Percentiles rank a stretch among this genome's conserved stretches.
Evolutionary conservation across 73 alveolate species (phyloP).

Genomic region (Tetrahymena borealis): DNA sequence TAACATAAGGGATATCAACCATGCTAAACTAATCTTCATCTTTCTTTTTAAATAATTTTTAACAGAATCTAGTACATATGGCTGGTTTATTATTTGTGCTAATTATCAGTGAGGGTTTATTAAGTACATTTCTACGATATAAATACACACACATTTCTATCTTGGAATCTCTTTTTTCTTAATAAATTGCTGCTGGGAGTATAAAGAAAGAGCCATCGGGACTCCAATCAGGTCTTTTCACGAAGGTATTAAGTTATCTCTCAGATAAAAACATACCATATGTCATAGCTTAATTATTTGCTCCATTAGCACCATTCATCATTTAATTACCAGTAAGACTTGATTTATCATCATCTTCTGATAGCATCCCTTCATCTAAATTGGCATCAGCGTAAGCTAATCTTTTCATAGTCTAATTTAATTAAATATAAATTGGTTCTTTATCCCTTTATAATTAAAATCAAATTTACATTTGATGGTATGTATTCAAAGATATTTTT

Average conservation of each 20-base stretch:
- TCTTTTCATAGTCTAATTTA: conserved; percentile 27
- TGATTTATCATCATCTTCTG: neutral
- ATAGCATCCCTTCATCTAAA: conserved; percentile 6
- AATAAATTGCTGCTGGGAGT: conserved; percentile 63
- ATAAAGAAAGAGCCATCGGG: conserved; percentile 88
- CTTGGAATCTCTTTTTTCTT: conserved; percentile 41
- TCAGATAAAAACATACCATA: conserved; percentile 77
- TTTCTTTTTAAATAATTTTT: conserved; percentile 62
- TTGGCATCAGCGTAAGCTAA: conserved; percentile 2
- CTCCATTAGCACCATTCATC: conserved; percentile 1
- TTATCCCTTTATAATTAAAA: conserved; percentile 21
- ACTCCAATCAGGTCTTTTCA: conserved; percentile 82
- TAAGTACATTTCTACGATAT: conserved; percentile 66
- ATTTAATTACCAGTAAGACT: neutral
- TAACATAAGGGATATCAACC: conserved; percentile 75
- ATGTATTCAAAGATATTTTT: conserved; percentile 9
- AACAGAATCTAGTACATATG: conserved; percentile 80
- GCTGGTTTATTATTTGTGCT: conserved; percentile 79
- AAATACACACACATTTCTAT: conserved; percentile 63
- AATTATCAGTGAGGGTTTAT: conserved; percentile 78
- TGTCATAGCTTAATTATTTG: conserved; percentile 19
- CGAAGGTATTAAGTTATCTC: conserved; percentile 72
- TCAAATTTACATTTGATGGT: conserved; percentile 5
- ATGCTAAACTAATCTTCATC: conserved; percentile 16
- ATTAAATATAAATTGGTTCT: neutral